A percentile compares a stretch with the other conserved stretches of the same genome.
Evolutionary conservation across 257 asterid species (phyloP).

Genomic region (Anisodus acutangulus): DNA sequence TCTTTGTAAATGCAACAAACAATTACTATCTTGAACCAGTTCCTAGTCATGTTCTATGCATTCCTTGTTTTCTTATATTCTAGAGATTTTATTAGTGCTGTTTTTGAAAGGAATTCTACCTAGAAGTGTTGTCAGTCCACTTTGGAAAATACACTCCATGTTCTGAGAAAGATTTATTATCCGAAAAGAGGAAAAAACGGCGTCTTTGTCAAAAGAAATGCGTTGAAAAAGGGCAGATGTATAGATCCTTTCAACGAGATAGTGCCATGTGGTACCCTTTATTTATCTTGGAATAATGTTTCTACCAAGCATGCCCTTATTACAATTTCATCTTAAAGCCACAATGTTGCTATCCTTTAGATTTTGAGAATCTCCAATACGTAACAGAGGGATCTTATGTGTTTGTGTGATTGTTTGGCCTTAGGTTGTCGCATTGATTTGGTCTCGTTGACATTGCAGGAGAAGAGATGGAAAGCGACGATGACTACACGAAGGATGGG

Average conservation of each 20-base stretch:
- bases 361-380: neutral
- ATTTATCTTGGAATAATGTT: neutral
- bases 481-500: conserved; percentile 62
- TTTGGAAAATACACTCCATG: no score
- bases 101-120: neutral
- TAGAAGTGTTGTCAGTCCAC: neutral
- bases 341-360: neutral
- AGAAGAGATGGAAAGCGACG: conserved; percentile 40
- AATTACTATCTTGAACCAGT: no score
- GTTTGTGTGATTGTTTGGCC: neutral
- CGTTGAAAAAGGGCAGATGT: no score
- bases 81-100: neutral
- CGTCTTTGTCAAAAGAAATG: no score
- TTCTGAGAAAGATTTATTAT: no score
- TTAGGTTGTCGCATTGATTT: conserved; percentile 11
- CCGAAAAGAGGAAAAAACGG: no score
- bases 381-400: neutral
- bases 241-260: no score
- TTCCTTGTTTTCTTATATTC: no score
- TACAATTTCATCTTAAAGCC: neutral
- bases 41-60: no score
- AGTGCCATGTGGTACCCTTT: neutral
- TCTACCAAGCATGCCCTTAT: neutral
- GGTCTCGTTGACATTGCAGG: neutral
- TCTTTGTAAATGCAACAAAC: no score